Percentiles rank a stretch among this genome's conserved stretches.
phyloP scores from a whole-genome alignment of 176 grass and related monocot species.

The Phoenix roebelenii region DNA sequence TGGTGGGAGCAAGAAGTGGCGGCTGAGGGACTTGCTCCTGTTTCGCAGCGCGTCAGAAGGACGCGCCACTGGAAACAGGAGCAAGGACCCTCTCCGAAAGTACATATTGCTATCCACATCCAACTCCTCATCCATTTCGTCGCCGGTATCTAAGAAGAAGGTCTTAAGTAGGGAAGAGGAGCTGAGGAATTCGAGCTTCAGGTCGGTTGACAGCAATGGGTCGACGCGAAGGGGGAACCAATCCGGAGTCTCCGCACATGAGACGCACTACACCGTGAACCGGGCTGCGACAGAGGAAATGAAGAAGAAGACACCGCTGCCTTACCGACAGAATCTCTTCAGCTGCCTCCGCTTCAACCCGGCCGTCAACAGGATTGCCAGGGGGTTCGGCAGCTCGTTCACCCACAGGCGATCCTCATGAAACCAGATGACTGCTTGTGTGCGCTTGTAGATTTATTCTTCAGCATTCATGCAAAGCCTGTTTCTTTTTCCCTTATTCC shows the following conservation, averaged over 20 bases:
- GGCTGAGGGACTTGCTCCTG: conserved; percentile 19
- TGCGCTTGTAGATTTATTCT: no score
- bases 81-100: conserved; percentile 20
- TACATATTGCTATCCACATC: neutral
- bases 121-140: no score
- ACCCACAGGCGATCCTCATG: no score
- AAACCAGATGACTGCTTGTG: no score
- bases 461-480: no score
- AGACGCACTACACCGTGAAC: conserved; percentile 9
- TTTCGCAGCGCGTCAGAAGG: conserved; percentile 18
- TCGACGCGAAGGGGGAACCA: neutral
- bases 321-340: conserved; percentile 21
- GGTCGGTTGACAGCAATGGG: conserved; percentile 1
- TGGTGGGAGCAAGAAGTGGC: conserved; percentile 9
- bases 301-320: conserved; percentile 12
- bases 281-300: conserved; percentile 1
- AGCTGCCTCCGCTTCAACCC: conserved; percentile 22
- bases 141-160: neutral
- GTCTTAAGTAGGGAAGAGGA: neutral
- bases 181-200: conserved; percentile 13
- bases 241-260: neutral
- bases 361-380: conserved; percentile 5
- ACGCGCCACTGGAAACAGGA: conserved; percentile 14
- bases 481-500: no score
- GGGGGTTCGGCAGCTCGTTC: conserved; percentile 9